phyloP scores from a whole-genome alignment of 768 basidiomycete species.

The Hirschioporus abietinus region DNA sequence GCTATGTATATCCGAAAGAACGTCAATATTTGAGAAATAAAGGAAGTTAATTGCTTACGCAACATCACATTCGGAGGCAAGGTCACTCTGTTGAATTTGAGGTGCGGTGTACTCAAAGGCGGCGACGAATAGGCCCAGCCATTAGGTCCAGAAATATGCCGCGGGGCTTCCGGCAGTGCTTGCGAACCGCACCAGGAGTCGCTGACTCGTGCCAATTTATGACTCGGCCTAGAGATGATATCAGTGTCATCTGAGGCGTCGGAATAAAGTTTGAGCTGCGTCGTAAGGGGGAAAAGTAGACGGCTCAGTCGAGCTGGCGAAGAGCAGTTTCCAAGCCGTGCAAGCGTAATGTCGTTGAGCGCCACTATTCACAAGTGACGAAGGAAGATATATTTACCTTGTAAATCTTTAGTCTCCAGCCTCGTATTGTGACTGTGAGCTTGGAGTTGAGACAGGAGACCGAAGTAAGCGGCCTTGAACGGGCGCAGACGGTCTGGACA shows the following conservation, averaged over 20 bases:
- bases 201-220: background rate
- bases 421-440: background rate
- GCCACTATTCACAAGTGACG: background rate
- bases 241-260: background rate
- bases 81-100: background rate
- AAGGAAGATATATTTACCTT: background rate
- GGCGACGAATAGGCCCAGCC: background rate
- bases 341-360: background rate
- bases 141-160: background rate
- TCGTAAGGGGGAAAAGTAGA: background rate
- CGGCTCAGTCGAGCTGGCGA: background rate
- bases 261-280: background rate
- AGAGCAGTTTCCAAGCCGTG: background rate
- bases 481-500: background rate
- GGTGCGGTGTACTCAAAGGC: background rate
- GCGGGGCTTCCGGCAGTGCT: too few species aligned
- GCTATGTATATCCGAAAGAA: background rate
- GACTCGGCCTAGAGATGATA: background rate
- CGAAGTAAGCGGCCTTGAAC: background rate
- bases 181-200: background rate
- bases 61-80: background rate
- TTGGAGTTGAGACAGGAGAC: background rate
- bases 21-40: background rate
- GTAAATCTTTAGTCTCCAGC: background rate
- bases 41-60: background rate